Base-by-base conservation (phyloP, 371 early-diverging fungal genomes). In the Mucor lusitanicus region DNA sequence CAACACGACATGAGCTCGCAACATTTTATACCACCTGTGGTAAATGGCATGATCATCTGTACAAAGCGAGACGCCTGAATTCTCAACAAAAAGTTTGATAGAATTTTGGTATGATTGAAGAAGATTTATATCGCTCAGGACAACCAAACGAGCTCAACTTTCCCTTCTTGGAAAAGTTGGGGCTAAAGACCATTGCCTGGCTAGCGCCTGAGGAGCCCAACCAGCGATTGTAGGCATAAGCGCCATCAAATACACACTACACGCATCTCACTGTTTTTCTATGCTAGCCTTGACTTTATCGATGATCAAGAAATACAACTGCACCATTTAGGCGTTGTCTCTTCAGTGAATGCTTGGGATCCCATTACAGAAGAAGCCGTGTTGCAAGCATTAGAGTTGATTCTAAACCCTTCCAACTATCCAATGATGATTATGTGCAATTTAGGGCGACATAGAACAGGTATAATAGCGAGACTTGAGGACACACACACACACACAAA, bases 121-220 rank as follows among this genome's bases (percentile, higher is more conserved):
- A 97, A 74, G 93, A 96, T 73, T 86, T 97, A 9, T 98, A 96
- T 80, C 89, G 98, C 56, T 96, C 95, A 23, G 99, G 98, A n/a
- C 97, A 97, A 76, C 98, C 99, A 6, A 97, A 97, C 73, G 98
- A 98, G 77, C 88, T 97, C 62, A 98, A 97, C 83, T 97, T 97
- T 76, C 99, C 98, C 0, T 97, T 97, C 67, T 84, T 97, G 62
- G 98, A 97, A 68, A 95, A 93, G 72, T 90, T 98, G 1, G 96
- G 94, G 0, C 84, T 98, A 59, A 92, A 92, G 61, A 94, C 95
- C 7, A 91, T 98, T 35, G 88, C 95, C 0, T 97, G 94, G 90
- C 88, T 98, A 19, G 97, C 97, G 12, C 95, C 95, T 9, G 97
- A 97, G 83, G 98, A 97, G 71, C 97, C 97, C 4, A 95, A 92